Conservation (phyloP, 2,329 filamentous ascomycete genomes). For the Verticillium alfalfae region DNA sequence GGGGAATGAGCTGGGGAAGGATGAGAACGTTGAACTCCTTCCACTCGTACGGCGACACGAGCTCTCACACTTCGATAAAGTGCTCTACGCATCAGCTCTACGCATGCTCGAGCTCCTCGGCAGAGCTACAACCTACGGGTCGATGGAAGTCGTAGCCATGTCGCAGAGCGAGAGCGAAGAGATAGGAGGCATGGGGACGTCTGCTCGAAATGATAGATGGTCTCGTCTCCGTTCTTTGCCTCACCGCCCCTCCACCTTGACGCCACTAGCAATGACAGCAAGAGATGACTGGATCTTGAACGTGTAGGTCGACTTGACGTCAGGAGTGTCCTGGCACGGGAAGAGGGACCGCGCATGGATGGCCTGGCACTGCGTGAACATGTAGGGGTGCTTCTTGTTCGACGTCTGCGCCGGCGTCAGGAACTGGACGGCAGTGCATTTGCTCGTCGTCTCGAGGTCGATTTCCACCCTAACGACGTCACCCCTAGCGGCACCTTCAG, state of each 20-base stretch:
- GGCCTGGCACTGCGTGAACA: conserved; percentile 97
- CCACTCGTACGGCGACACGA: conserved; percentile 87
- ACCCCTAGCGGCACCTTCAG: conserved; percentile 48
- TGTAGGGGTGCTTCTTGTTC: conserved; percentile 93
- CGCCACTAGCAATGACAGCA: conserved; percentile 86
- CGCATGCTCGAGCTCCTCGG: conserved; percentile 81
- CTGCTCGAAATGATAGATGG: conserved; percentile 81
- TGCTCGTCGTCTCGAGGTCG: conserved; percentile 71
- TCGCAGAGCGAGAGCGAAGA: conserved; percentile 91
- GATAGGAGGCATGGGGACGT: conserved; percentile 85
- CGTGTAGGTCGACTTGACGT: conserved; percentile 91
- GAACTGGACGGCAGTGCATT: conserved; percentile 94
- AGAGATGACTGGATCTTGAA: conserved; percentile 84
- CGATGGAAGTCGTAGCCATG: conserved; percentile 78
- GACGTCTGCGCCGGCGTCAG: conserved; percentile 88
- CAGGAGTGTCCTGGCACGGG: conserved; percentile 95
- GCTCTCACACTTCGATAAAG: conserved; percentile 76
- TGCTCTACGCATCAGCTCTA: too few species aligned
- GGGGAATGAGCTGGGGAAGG: conserved; percentile 83
- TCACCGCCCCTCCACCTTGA: conserved; percentile 48
- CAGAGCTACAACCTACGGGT: conserved; percentile 85
- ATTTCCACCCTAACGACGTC: conserved; percentile 54
- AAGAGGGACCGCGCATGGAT: conserved; percentile 93
- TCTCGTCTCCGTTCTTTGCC: conserved; percentile 48
- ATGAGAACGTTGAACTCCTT: conserved; percentile 92